Base-by-base conservation (phyloP, 306 rosid genomes). In the Fragaria nilgerrensis region DNA sequence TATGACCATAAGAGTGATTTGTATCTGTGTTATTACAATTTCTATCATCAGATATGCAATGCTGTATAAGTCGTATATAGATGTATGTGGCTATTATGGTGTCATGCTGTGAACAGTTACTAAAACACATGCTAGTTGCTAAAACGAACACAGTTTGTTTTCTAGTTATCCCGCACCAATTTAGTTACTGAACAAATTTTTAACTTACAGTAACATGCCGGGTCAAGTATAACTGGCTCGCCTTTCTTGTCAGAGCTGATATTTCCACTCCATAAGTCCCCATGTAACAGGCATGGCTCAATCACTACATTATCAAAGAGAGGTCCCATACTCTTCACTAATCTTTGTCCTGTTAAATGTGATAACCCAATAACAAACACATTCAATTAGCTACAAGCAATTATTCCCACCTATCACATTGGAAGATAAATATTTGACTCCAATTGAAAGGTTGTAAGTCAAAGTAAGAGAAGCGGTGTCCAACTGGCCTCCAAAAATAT, bases 251-350 rank as follows among this genome's bases (percentile, higher is more conserved):
- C 96, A 7, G 90, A 84, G 86, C 96, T 85, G 52, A 92, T 88
- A 80, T 95, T 95, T 81, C 98, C 98, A 64, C 98, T 90, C 98
- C 98, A 92, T 11, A 95, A 87, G 79, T 92, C 98, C 81, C 98
- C 97, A 68, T 95, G 98, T 77, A 95, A 83, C 85, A 95, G 86
- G 88, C 97, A 92, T 49, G 98, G 97, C 76, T 95, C 93, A 70
- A 92, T 86, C 32, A 17, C 89, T 78, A 84, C 76, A 75, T 83
- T 82, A 37, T 89, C 89, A 75, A 95, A 95, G 13, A 95, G 85
- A 17, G 86, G 82, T 78, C 85, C 86, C 81, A 95, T 89, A 84
- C 82, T 86, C 73, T 90, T 89, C 76, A 88, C 90, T 73, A 95
- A 81, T 83, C 96, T 90, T 75, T 90, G 88, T 73, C 97, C 98